Evolutionary conservation across 306 rosid species (phyloP), one percentile per base, ranked within the genome.

Genomic region (Medicago ruthenica): DNA sequence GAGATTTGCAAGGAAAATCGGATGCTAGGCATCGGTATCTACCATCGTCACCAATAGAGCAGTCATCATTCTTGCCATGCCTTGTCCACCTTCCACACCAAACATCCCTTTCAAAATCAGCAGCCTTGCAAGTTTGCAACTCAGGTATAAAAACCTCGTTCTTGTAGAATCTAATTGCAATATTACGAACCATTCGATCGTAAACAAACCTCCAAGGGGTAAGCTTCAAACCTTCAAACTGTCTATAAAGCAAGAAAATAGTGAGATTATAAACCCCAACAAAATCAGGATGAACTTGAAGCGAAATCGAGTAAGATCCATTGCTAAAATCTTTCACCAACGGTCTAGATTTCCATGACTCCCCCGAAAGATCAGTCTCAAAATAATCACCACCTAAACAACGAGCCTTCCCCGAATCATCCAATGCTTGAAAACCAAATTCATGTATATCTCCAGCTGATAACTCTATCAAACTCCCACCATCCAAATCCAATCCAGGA

Each of bases 31-130:
- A 92, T n/a, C 91, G 78, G 73, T 86, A 95, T 45, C 98, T 89
- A 16, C 99, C 99, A 55, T 95, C 97, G 18, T 84, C 39, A 60
- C 92, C 83, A 17, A 95, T 82, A 41, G 41, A 2, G 67, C 99
- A 95, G 8, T 54, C 68, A 61, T 92, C 92, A 8, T 86, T 90
- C 85, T 80, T 88, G n/a, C 89, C 99, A 67, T 84, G 96, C 70
- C 99, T 89, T 15, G 97, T 95, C 99, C 99, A 95, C 85, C 99
- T 84, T 78, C 99, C 97, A 27, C 74, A 45, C 99, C 99, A 95
- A 39, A 90, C 83, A 12, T 90, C 97, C 80, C 80, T 81, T 21
- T 74, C 82, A 69, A 90, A 92, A 82, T 95, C 99, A 39, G 89
- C 83, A 70, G 81, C 87, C 16, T 76, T 44, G 54, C 99, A 96